Percentiles rank a stretch among this genome's conserved stretches.
Conservation (phyloP, 2,329 filamentous ascomycete species). For the Hypoxylon sp. region DNA sequence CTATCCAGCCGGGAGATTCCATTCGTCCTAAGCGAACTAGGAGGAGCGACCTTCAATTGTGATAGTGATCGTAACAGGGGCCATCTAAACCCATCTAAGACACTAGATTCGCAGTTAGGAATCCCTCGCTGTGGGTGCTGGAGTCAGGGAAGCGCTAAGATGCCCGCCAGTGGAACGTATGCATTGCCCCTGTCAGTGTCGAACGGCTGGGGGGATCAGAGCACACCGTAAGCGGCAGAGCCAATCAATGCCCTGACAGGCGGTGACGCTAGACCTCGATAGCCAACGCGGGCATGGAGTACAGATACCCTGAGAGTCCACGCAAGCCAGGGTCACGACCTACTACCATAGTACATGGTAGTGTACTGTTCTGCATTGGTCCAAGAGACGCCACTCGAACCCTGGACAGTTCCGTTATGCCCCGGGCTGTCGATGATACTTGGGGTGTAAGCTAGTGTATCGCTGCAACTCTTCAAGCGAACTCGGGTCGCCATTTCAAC, state of each 20-base stretch:
- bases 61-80: constrained; percentile 36
- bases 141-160: constrained; percentile 36
- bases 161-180: constrained; percentile 38
- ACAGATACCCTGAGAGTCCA: constrained; percentile 33
- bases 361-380: constrained; percentile 26
- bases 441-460: constrained; percentile 41
- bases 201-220: constrained; percentile 32
- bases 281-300: constrained; percentile 35
- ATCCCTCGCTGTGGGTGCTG: constrained; percentile 21
- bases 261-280: constrained; percentile 39
- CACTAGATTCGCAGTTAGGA: constrained; percentile 37
- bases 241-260: constrained; percentile 37
- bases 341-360: constrained; percentile 13
- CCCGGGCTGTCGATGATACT: constrained; percentile 36
- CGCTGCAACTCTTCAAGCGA: constrained; percentile 33
- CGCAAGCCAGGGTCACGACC: constrained; percentile 34
- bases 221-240: constrained; percentile 26
- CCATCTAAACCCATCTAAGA: constrained; percentile 30
- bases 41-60: constrained; percentile 27
- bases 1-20: constrained; percentile 15
- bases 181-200: constrained; percentile 39
- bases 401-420: constrained; percentile 31
- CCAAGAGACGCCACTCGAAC: constrained; percentile 36
- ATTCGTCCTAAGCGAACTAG: constrained; percentile 30
- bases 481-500: constrained; percentile 37